phyloP scores from a whole-genome alignment of 2,329 filamentous ascomycete species.

The Neofusicoccum sp. region DNA sequence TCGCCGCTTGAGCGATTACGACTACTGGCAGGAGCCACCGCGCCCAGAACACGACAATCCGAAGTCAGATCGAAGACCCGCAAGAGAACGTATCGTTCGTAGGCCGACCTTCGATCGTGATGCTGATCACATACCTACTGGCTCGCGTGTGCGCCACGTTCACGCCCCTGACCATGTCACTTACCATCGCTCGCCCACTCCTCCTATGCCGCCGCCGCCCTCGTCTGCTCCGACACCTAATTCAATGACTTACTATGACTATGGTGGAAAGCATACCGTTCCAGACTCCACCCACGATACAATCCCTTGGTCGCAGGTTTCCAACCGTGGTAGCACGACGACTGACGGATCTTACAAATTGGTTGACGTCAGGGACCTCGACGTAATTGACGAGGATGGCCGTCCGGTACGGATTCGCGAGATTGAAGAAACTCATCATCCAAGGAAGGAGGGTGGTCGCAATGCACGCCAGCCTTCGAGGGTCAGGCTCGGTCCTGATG shows the following conservation, averaged over 20 bases:
- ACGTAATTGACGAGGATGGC: neutral
- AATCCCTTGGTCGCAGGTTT: neutral
- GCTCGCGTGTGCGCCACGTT: neutral
- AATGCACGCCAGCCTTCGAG: neutral
- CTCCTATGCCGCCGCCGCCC: neutral
- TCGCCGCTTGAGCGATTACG: constrained; percentile 13
- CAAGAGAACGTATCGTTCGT: neutral
- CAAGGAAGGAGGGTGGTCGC: neutral
- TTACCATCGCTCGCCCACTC: neutral
- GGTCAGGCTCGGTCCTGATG: neutral
- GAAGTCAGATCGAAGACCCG: neutral
- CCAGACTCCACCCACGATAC: neutral
- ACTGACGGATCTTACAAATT: constrained; percentile 9
- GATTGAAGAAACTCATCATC: constrained; percentile 15
- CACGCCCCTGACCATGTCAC: constrained; percentile 6
- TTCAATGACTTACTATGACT: neutral
- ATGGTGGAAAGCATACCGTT: neutral
- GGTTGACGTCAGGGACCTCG: constrained; percentile 14
- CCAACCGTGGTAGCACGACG: constrained; percentile 1
- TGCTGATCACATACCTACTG: neutral
- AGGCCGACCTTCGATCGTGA: neutral
- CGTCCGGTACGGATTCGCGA: neutral
- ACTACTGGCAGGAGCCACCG: constrained; percentile 13
- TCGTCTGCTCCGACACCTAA: neutral
- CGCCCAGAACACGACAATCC: neutral